phyloP scores from a whole-genome alignment of 352 stramenopile species.

The Plasmopara viticola region DNA sequence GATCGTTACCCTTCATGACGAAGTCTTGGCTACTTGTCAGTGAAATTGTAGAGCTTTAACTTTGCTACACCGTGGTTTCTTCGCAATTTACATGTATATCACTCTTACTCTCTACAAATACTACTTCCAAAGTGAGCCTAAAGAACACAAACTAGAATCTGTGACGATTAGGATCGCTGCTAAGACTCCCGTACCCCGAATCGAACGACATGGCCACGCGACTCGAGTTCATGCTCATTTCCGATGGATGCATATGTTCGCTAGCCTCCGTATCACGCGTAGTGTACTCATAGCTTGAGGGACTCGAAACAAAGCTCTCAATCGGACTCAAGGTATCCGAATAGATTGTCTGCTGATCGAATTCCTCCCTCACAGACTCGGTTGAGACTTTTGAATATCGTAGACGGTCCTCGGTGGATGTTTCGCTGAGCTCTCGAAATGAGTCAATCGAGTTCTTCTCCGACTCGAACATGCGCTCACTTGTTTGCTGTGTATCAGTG shows the following conservation, averaged over 20 bases:
- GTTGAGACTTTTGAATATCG: slow-evolving; percentile 7
- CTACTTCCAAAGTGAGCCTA: too few relatives aligned
- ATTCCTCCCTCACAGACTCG: neutral
- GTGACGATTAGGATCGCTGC: too few relatives aligned
- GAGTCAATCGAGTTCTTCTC: slow-evolving; percentile 6
- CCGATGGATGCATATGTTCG: slow-evolving; percentile 30
- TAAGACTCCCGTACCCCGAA: slow-evolving; percentile 7
- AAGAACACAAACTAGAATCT: neutral
- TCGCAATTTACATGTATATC: too few relatives aligned
- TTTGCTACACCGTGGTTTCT: too few relatives aligned
- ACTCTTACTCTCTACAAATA: too few relatives aligned
- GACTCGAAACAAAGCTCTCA: slow-evolving; percentile 23
- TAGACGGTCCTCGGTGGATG: slow-evolving; percentile 7
- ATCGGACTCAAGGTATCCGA: slow-evolving; percentile 7
- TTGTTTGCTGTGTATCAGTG: slow-evolving; percentile 6
- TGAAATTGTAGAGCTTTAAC: too few relatives aligned
- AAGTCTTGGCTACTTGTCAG: too few relatives aligned
- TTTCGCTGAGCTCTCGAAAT: slow-evolving; percentile 8
- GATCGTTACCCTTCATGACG: too few relatives aligned
- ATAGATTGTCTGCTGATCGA: neutral
- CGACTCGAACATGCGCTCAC: slow-evolving; percentile 10
- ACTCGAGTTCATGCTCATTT: slow-evolving; percentile 22
- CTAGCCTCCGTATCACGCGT: slow-evolving; percentile 28
- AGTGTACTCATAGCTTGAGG: slow-evolving; percentile 22
- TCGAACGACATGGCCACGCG: slow-evolving; percentile 29